Base-by-base conservation (phyloP, 306 rosid species). In the Alnus rubra region DNA sequence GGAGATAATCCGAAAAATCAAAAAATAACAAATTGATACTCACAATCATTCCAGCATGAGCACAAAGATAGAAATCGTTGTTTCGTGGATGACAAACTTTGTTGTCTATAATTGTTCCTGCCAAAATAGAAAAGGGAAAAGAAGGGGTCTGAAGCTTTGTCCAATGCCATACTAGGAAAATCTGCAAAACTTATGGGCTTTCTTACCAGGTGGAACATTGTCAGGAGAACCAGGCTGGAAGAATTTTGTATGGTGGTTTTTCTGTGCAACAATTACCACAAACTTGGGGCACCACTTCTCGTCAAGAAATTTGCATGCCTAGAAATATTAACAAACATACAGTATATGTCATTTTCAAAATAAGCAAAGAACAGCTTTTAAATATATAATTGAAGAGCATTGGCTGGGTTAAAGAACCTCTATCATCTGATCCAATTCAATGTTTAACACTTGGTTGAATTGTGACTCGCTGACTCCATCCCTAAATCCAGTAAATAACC, bases 11-110 rank as follows among this genome's bases (percentile, higher is more conserved):
- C 0, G 10, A 67, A 4, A 35, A 18, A 30, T 47, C 5, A 3
- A 4, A 12, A 4, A 30, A 16, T 31, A 48, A 16, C 58, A 71
- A 59, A 4, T 7, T 7, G 45, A 63, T 67, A 84, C 98, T 87
- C 75, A 96, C 99, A 3, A 96, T 96, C 99, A 93, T 93, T 80
- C 99, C 99, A 9, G 96, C 97, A 79, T 96, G 99, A 0, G 99
- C 98, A 80, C 99, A 96, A 52, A 96, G 74, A 54, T 96, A 96
- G 58, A 96, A 96, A 79, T 96, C 98, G 37, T 96, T 87, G 74
- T 91, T 96, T 42, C 90, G 76, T 0, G 98, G 98, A 81, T 96
- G 99, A 56, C 99, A 96, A 49, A 96, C 85, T 83, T 76, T 89
- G 78, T 91, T 96, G 83, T 91, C 99, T n/a, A 96, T 88, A 23